These are phyloP conservation scores for Oxytropis ochrocephala DNA, from an alignment of 306 rosid species.

Conservation along the genomic window DNA sequence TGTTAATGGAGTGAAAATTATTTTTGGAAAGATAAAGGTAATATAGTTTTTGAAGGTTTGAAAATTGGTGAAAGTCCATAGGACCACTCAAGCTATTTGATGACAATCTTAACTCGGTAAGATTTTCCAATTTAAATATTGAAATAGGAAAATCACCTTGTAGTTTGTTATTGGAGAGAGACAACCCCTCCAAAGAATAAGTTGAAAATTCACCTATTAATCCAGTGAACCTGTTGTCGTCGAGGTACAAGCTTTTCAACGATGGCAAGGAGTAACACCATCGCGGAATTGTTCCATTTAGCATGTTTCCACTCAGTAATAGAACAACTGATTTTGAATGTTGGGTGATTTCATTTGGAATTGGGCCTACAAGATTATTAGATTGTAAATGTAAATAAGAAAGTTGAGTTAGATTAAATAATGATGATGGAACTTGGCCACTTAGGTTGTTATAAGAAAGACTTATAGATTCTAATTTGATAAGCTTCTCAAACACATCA, in stretches of 20 bases:
- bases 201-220: background rate
- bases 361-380: background rate
- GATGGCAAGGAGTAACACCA: background rate
- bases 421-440: background rate
- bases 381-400: accelerated
- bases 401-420: too few relatives aligned
- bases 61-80: too few relatives aligned
- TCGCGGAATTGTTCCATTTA: background rate
- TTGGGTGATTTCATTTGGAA: background rate
- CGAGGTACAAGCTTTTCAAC: background rate
- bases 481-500: background rate
- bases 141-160: too few relatives aligned
- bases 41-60: too few relatives aligned
- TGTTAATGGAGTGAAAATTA: too few relatives aligned
- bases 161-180: too few relatives aligned
- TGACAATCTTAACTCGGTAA: too few relatives aligned
- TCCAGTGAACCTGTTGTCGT: background rate
- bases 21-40: too few relatives aligned
- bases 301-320: background rate
- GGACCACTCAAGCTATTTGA: too few relatives aligned
- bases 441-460: background rate
- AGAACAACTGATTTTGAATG: background rate
- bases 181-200: accelerated
- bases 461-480: accelerated
- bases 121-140: too few relatives aligned